Percentiles rank a stretch among this genome's conserved stretches.
Evolutionary conservation across 2,329 filamentous ascomycete species (phyloP).

Genomic region (Gliomastix tumulicola): DNA sequence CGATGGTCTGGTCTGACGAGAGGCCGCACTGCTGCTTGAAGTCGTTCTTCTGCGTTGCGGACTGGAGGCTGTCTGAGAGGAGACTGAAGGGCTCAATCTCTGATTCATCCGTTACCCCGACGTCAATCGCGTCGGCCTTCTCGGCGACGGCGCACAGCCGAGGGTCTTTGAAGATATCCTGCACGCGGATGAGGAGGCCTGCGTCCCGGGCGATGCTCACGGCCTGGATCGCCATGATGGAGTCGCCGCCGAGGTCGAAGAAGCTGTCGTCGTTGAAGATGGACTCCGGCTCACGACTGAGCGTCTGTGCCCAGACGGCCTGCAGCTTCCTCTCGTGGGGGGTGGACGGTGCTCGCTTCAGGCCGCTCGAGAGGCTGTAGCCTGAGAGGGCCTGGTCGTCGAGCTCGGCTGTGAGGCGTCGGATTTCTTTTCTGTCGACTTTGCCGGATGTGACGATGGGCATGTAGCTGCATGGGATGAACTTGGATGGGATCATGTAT

Average conservation of each 20-base stretch:
- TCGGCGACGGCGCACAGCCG: not conserved
- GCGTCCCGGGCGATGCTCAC: not conserved
- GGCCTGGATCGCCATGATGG: constrained; percentile 8
- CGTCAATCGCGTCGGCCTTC: not conserved
- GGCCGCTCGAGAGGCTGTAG: not conserved
- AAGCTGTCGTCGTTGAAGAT: constrained; percentile 7
- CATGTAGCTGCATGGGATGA: constrained; percentile 10
- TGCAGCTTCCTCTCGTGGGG: constrained; percentile 17
- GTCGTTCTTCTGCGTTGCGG: no score
- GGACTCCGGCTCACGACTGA: not conserved
- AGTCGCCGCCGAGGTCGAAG: constrained; percentile 9
- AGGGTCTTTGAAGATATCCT: constrained; percentile 8
- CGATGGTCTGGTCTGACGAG: constrained; percentile 14
- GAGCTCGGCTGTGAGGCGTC: not conserved
- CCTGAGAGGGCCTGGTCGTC: not conserved
- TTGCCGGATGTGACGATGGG: constrained; percentile 9
- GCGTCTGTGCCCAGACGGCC: constrained; percentile 19
- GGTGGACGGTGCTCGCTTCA: constrained; percentile 7
- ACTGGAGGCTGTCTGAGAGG: no score
- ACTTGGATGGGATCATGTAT: constrained; percentile 11
- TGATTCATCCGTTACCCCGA: not conserved
- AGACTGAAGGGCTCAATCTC: not conserved
- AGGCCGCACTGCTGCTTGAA: constrained; percentile 1
- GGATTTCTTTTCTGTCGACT: constrained; percentile 4
- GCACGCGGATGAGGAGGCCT: constrained; percentile 6